Evolutionary conservation across 139 green algal species (phyloP), one percentile per base, ranked within the genome.

Genomic region (Picochlorum sp.): DNA sequence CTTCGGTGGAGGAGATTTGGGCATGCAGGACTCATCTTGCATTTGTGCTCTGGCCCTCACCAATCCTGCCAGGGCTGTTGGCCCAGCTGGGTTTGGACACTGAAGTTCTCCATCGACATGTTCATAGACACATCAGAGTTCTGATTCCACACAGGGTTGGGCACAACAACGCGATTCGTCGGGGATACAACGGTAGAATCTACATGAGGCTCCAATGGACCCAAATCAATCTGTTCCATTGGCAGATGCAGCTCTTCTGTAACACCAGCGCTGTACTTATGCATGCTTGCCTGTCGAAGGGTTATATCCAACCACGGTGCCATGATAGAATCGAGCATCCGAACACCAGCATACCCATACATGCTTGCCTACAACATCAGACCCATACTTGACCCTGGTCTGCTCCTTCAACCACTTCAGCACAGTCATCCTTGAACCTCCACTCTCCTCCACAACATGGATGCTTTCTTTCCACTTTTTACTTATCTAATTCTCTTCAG

Each of bases 401-500:
- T 54, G 44, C 7, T 66, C 44, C 45, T 73, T 73, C 45, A 76
- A 57, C 70, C 70, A 76, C 7, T 56, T 21, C 18, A 70, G 49
- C 30, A 76, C 55, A 23, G 70, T 76, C 9, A 54, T 56, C 32
- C 44, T 60, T 7, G 70, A 73, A 3, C 63, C 70, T 44, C 72
- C 70, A 11, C 55, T 66, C 57, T 76, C 55, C 1, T 55, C 70
- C 6, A 66, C 64, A 15, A 76, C 70, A 68, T 76, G 70, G 34
- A 76, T 76, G 49, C 70, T 76, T 28, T 76, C 70, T 54, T 76
- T 76, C 70, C 70, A 76, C 32, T 76, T 76, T 18, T 76, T 76
- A 57, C 65, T 74, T 10, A n/a, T n/a, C n/a, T n/a, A 76, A 64
- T 49, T 76, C 70, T 20, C 70, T 67, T 2, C 70, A 57, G 70